Base-by-base conservation (phyloP, 306 rosid species). In the Vigna hirtella region DNA sequence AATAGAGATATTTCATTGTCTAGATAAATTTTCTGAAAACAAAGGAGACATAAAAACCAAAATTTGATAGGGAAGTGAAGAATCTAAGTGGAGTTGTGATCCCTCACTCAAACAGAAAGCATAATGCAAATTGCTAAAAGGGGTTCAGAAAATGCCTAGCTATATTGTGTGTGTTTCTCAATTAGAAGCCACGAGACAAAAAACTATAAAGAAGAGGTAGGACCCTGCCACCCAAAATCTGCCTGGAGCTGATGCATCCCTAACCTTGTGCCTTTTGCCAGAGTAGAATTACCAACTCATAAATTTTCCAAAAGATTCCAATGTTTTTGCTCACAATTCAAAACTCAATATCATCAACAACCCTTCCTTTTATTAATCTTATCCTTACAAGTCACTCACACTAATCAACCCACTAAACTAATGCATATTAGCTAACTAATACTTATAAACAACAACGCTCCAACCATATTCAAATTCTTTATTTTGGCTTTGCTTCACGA, bases 301-400 rank as follows among this genome's bases (percentile, higher is more conserved):
- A 18, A 47, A 53, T 24, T 9, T 81, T 76, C 2, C 76, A 26
- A 42, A 67, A 76, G 80, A 82, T 82, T 72, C 83, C 68, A 10
- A 58, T 43, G 0, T 10, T 68, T 34, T 42, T 59, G 10, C 47
- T 62, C 63, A 38, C 66, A 52, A 43, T 51, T 45, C 68, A 64
- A 55, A 57, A 66, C 9, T 82, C 6, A 11, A 64, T 18, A 32
- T 58, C 17, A 78, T 52, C 56, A 22, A 22, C 38, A 67, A 3
- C 74, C 81, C 16, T 69, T 76, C 61, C 12, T 34, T 62, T 86
- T 76, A 18, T 72, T 76, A 34, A 79, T 77, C 79, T 86, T 86
- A 86, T 86, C 89, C 51, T 16, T 42, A 86, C 86, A 83, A 58
- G 84, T 79, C 84, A 82, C 73, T n/a, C 42, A 42, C 38, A 3